Evolutionary conservation across 106 monocot species (phyloP).

Genomic region (Narthecium ossifragum): DNA sequence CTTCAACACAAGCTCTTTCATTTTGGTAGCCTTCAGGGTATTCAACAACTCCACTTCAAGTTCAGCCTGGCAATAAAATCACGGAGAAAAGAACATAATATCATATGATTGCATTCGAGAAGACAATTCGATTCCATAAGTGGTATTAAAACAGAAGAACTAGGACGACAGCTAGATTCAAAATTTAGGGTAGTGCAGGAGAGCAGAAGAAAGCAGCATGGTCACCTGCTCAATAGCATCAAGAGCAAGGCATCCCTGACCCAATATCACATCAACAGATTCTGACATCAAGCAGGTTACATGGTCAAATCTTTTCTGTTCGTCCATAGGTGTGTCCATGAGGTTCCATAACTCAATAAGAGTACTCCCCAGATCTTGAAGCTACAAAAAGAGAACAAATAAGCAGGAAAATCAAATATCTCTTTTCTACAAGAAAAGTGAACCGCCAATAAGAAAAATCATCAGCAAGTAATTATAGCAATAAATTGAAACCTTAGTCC

Average conservation of each 20-base stretch:
- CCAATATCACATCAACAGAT: conserved; percentile 32
- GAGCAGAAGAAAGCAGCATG: background rate
- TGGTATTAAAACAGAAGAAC: no score
- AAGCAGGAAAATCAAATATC: no score
- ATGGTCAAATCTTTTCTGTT: conserved; percentile 51
- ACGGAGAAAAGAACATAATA: conserved; percentile 6
- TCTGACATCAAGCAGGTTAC: conserved; percentile 56
- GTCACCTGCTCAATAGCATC: conserved; percentile 70
- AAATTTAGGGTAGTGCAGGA: no score
- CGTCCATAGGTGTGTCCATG: conserved; percentile 59
- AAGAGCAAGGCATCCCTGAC: conserved; percentile 49
- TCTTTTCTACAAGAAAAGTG: no score
- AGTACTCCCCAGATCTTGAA: conserved; percentile 64
- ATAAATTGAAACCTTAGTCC: no score
- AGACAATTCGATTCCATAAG: no score
- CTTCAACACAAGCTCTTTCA: conserved; percentile 78
- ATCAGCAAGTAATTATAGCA: no score
- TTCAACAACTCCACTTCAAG: conserved; percentile 63
- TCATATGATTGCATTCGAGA: no score
- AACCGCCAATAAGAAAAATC: no score
- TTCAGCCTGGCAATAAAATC: conserved; percentile 37
- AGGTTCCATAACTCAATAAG: conserved; percentile 90
- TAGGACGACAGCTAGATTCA: no score
- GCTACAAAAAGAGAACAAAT: conserved; percentile 38
- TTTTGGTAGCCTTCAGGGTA: conserved; percentile 67